These are phyloP conservation scores for Pseudogymnoascus sp. DNA, from an alignment of 2,329 filamentous ascomycete genomes.

Conservation along the genomic window DNA sequence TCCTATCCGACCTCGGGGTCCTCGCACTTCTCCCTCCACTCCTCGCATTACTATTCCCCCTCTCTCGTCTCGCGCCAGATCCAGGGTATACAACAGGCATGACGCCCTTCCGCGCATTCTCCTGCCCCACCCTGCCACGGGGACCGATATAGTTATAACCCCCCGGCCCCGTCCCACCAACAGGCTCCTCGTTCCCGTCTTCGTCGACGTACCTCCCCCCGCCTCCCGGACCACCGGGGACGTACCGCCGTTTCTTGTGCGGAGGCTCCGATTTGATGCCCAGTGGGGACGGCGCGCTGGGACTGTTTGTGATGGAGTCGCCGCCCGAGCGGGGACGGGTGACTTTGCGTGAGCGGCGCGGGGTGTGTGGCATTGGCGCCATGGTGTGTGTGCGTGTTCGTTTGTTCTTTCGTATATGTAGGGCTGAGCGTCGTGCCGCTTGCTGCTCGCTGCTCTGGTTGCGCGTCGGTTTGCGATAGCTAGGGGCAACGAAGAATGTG, in stretches of 20 bases:
- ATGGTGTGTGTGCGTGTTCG: background rate
- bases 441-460: background rate
- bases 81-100: slow-evolving; percentile 36
- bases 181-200: slow-evolving; percentile 53
- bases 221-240: slow-evolving; percentile 78
- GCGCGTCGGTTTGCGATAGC: background rate
- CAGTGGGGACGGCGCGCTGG: background rate
- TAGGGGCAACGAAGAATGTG: background rate
- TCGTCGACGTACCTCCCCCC: slow-evolving; percentile 77
- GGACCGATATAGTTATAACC: slow-evolving; percentile 42
- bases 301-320: background rate
- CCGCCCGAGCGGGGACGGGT: background rate
- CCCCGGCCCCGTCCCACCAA: slow-evolving; percentile 39
- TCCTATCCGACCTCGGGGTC: slow-evolving; percentile 17
- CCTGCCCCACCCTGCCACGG: slow-evolving; percentile 45
- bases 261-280: background rate
- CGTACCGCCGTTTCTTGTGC: slow-evolving; percentile 63
- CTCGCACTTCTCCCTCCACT: slow-evolving; percentile 37
- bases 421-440: background rate
- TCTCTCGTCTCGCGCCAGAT: slow-evolving; percentile 12
- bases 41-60: slow-evolving; percentile 48
- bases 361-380: background rate
- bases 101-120: slow-evolving; percentile 39
- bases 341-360: background rate
- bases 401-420: background rate